Evolutionary conservation across 768 basidiomycete species (phyloP), one percentile per base, ranked within the genome.

Genomic region (Pisolithus microcarpus): DNA sequence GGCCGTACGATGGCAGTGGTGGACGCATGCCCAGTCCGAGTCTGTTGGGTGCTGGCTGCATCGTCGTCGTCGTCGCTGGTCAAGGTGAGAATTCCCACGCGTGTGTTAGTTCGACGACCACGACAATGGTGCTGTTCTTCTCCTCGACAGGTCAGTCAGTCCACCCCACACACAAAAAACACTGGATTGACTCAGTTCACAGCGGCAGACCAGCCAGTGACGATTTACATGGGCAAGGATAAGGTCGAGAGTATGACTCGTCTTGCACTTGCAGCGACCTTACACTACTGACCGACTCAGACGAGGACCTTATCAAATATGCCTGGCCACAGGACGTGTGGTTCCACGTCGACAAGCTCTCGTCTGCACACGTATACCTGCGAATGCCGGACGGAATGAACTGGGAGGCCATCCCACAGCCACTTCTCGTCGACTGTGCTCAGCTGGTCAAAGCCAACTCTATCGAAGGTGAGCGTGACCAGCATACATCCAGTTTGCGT

Each of bases 261-360:
- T 43, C 36, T 18, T n/a, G 1, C 21, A 7, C 21, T 16, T n/a
- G 31, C 42, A 6, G 19, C 24, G n/a, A n/a, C n/a, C n/a, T n/a
- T 66, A 23, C 51, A 26, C 26, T 4, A 68, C 52, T 31, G 56
- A 50, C 46, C 47, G 51, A 56, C 53, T 53, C 65, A 98, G 95
- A 99, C 71, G 95, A 98, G 66, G 93, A 96, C 45, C 71, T 98
- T 46, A 91, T 98, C 60, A 88, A 82, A 68, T 96, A 91, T 60
- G 93, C 87, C 7, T 87, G 85, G 85, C 85, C 87, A 7, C 81
- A 86, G 66, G 89, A 91, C 54, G 70, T 91, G 48, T 91, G 89
- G 91, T 96, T 98, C 57, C 96, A 98, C 67, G 96, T 99, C 54
- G 96, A 98, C 74, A 95, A 94, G 66, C 81, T 98, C 26, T 95